Evolutionary conservation across 1,284 basidiomycete species (phyloP).

Genomic region (Austroboletus niveus): DNA sequence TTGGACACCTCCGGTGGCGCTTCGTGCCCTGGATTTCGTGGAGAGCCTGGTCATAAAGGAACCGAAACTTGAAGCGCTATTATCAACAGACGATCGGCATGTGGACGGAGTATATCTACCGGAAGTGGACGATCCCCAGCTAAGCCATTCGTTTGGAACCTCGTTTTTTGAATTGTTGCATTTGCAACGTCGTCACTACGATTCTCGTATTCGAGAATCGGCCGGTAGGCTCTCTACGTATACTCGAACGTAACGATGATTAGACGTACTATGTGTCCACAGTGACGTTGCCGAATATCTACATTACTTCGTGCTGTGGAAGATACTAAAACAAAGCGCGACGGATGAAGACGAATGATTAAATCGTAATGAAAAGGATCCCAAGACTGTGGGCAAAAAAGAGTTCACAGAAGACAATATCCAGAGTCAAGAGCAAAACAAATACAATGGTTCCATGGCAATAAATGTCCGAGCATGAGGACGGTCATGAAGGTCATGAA

Average conservation of each 20-base stretch:
- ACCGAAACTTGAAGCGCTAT: slow-evolving; percentile 76
- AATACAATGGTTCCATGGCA: slow-evolving; percentile 27
- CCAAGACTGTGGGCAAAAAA: slow-evolving; percentile 14
- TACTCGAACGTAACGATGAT: slow-evolving; percentile 31
- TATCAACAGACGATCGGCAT: slow-evolving; percentile 84
- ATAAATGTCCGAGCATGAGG: slow-evolving; percentile 18
- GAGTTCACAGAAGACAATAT: slow-evolving; percentile 33
- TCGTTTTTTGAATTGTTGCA: slow-evolving; percentile 69
- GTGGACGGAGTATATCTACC: slow-evolving; percentile 80
- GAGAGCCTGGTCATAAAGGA: slow-evolving; percentile 72
- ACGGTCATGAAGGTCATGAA: slow-evolving; percentile 32
- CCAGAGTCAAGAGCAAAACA: slow-evolving; percentile 20
- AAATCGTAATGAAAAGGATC: slow-evolving; percentile 9
- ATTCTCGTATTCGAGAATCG: slow-evolving; percentile 56
- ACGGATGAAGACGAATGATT: slow-evolving; percentile 23
- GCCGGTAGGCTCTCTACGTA: slow-evolving; percentile 50
- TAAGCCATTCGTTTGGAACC: slow-evolving; percentile 71
- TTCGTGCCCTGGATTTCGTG: slow-evolving; percentile 75
- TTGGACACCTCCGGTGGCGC: slow-evolving; percentile 68
- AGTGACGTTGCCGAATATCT: slow-evolving; percentile 32
- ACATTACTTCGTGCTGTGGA: slow-evolving; percentile 29
- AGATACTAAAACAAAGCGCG: slow-evolving; percentile 23
- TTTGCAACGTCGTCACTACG: slow-evolving; percentile 58
- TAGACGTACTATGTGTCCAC: slow-evolving; percentile 30
- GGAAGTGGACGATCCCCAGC: slow-evolving; percentile 83